These are phyloP conservation scores for Nitzschia sp. DNA, from an alignment of 108 stramenopile species.

Conservation along the genomic window DNA sequence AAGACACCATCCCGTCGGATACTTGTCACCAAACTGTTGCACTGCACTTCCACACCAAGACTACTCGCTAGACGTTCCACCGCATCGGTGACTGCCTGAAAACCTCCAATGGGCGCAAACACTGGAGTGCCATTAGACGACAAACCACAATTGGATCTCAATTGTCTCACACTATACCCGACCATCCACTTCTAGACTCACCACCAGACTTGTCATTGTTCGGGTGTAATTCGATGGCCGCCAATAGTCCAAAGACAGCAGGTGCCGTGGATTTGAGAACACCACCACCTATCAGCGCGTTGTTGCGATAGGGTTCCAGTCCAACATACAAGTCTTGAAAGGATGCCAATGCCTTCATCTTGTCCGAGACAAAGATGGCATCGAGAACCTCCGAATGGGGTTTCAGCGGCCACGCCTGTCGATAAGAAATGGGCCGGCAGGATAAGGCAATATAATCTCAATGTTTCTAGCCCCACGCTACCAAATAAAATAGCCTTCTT, in stretches of 20 bases:
- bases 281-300: constrained; percentile 50
- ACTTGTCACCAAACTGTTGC: constrained; percentile 54
- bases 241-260: constrained; percentile 89
- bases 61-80: constrained; percentile 53
- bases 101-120: constrained; percentile 87
- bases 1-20: constrained; percentile 58
- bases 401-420: constrained; percentile 65
- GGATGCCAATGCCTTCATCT: constrained; percentile 78
- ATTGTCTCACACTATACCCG: not conserved
- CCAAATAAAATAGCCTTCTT: not conserved
- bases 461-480: no score
- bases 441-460: no score
- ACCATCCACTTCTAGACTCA: not conserved
- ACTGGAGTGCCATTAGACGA: constrained; percentile 27
- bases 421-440: not conserved
- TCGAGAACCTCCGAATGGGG: constrained; percentile 79
- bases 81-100: constrained; percentile 65
- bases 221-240: constrained; percentile 89
- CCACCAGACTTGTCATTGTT: constrained; percentile 62
- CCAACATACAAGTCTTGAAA: constrained; percentile 95
- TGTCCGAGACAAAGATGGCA: constrained; percentile 59
- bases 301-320: constrained; percentile 74
- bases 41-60: constrained; percentile 55
- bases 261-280: constrained; percentile 80
- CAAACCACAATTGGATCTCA: not conserved